Evolutionary conservation across 2,329 filamentous ascomycete genomes (phyloP), one percentile per base, ranked within the genome.

Genomic region (Venturia carpophila): DNA sequence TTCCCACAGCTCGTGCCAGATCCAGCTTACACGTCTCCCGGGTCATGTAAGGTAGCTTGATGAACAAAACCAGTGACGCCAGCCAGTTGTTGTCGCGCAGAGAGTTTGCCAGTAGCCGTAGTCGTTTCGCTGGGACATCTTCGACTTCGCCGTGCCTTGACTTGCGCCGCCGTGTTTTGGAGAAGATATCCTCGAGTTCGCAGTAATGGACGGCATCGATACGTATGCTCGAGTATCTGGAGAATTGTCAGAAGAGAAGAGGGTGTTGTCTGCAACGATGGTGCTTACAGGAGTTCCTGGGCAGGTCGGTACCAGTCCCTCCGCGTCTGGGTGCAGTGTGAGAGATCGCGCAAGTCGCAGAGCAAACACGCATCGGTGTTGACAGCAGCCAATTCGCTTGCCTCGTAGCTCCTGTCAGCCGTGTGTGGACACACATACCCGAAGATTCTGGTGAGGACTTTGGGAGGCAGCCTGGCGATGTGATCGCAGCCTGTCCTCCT

Each of bases 181-280:
- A 85, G 43, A 96, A 84, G 70, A 89, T 80, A 66, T 90, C 87
- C 76, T 97, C 93, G 71, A 90, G 88, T 68, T 89, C 86, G 79
- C 93, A 97, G 78, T 96, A 97, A 77, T 97, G 93, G 41, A 97
- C 92, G 21, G 90, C 85, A 74, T 97, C 93, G 74, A 97, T 94
- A 67, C 92, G 90, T 69, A 97, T 87, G 79, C 91, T 92, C 71
- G 88, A 87, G 75, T 95, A 96, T 69, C 91, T 95, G 71, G 43
- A 56, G 60, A 60, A 34, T 9, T 43, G 58, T 69, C 47, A 65
- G 62, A 63, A 43, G 37, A 39, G 21, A 52, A 1, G 11, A 11
- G 11, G 1, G 10, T 56, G 42, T 42, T 52, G 55, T 41, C 15
- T 43, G 17, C 27, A 15, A 37, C 24, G 19, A 39, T 27, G 10